Base-by-base conservation (phyloP, 306 rosid genomes). In the Oxytropis ochrocephala region DNA sequence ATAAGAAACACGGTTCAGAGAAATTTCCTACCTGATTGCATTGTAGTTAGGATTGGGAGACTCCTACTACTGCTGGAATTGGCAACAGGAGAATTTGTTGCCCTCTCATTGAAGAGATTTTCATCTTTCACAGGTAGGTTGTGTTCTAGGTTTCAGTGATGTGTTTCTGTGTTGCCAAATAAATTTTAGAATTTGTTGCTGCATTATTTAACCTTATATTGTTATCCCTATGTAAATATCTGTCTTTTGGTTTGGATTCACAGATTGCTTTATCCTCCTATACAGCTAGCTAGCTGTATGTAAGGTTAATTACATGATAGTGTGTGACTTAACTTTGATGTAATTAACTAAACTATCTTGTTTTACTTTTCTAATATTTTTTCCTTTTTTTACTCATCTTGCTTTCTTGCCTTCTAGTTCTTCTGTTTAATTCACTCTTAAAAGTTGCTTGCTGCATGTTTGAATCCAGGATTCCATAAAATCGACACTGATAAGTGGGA, bases 401-500 rank as follows among this genome's bases (percentile, higher is more conserved):
- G 29, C 3, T 58, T 63, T 39, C 55, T 55, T 73, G 65, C 33
- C 47, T 38, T n/a, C n/a, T n/a, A n/a, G n/a, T n/a, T n/a, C n/a
- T n/a, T 74, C 47, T 74, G 68, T 61, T 75, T 18, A 53, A 42
- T 41, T 72, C 72, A 78, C 82, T 82, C 53, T 79, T 57, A 72
- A n/a, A n/a, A 76, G 60, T 79, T 33, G 61, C 42, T 85, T 63
- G 75, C 76, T 55, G n/a, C n/a, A n/a, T n/a, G 60, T 50, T 57
- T 86, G 63, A 71, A 52, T 80, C 74, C 95, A 94, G 99, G 99
- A 8, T 94, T 94, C 78, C 97, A 89, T 75, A 94, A 94, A 83
- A 85, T 91, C 52, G 96, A 94, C 69, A 60, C 96, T 0, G 96
- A 94, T 65, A 84, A 73, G 73, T 94, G 99, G 99, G 99, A 94